Evolutionary conservation across 2,329 filamentous ascomycete genomes (phyloP).

Genomic region (Pseudocercospora musae): DNA sequence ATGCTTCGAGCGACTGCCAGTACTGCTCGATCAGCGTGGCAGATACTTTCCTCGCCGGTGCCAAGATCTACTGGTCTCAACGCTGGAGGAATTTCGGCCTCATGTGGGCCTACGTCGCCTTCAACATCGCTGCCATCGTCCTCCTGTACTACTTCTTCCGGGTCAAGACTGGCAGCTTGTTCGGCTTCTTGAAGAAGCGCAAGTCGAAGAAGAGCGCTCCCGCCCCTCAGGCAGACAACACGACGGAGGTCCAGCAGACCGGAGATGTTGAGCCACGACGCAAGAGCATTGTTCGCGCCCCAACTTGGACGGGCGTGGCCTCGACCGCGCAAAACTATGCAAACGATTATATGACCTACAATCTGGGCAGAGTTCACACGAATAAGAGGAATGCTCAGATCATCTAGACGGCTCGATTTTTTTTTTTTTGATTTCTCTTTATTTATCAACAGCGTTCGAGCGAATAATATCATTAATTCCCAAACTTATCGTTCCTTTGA

Average conservation of each 20-base stretch:
- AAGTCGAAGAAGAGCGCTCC: slow-evolving; percentile 14
- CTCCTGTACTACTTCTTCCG: slow-evolving; percentile 62
- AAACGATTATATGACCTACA: slow-evolving; percentile 16
- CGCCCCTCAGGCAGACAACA: no score
- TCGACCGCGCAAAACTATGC: slow-evolving; percentile 4
- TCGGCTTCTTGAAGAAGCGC: slow-evolving; percentile 19
- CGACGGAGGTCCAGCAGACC: neutral
- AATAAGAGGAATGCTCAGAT: slow-evolving; percentile 23
- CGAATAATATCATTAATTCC: neutral
- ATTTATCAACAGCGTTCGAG: neutral
- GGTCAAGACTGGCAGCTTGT: slow-evolving; percentile 39
- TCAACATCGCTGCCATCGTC: slow-evolving; percentile 61
- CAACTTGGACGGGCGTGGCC: slow-evolving; percentile 5
- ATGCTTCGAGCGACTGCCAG: slow-evolving; percentile 46
- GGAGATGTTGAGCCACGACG: neutral
- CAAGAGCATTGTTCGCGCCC: neutral
- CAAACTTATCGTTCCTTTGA: no score
- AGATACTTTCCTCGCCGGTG: slow-evolving; percentile 46
- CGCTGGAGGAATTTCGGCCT: slow-evolving; percentile 70
- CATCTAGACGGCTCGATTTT: slow-evolving; percentile 2
- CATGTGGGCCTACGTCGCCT: slow-evolving; percentile 63
- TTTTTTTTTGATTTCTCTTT: neutral
- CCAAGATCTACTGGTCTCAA: slow-evolving; percentile 45
- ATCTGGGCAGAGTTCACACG: slow-evolving; percentile 17
- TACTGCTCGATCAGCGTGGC: slow-evolving; percentile 49